A percentile compares a stretch with the other conserved stretches of the same genome.
Evolutionary conservation across 768 basidiomycete species (phyloP).

Genomic region (Pisolithus albus): DNA sequence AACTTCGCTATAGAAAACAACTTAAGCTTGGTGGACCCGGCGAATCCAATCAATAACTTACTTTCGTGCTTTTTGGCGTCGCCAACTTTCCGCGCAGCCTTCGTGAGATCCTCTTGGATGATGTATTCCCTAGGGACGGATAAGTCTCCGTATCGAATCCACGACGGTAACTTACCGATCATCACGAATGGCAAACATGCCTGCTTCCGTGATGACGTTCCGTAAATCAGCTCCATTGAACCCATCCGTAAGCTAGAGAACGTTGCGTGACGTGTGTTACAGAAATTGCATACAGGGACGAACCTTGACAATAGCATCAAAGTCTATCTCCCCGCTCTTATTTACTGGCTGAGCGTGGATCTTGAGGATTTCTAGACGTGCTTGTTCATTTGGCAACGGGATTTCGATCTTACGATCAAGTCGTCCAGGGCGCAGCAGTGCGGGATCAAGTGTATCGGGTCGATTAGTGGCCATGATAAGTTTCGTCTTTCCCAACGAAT

Average conservation of each 20-base stretch:
- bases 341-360: slow-evolving; percentile 93
- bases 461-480: slow-evolving; percentile 99
- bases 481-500: slow-evolving; percentile 91
- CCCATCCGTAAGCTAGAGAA: slow-evolving; percentile 65
- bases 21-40: not conserved
- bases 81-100: slow-evolving; percentile 90
- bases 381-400: slow-evolving; percentile 95
- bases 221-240: slow-evolving; percentile 97
- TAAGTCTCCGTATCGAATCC: slow-evolving; percentile 1
- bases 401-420: slow-evolving; percentile 98
- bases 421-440: slow-evolving; percentile 90
- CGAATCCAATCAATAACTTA: slow-evolving; percentile 34
- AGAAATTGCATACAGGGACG: slow-evolving; percentile 3
- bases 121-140: slow-evolving; percentile 62
- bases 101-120: slow-evolving; percentile 91
- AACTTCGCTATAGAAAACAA: slow-evolving; percentile 29
- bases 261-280: not conserved
- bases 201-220: slow-evolving; percentile 92
- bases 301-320: slow-evolving; percentile 96
- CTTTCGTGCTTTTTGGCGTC: slow-evolving; percentile 99
- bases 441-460: slow-evolving; percentile 96
- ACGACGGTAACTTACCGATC: slow-evolving; percentile 53
- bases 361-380: slow-evolving; percentile 92
- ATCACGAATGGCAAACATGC: slow-evolving; percentile 98
- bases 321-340: slow-evolving; percentile 94